Percentiles rank a stretch among this genome's conserved stretches.
Conservation (phyloP, 78 protist species). For the Dictyostelium brefeldianum region DNA sequence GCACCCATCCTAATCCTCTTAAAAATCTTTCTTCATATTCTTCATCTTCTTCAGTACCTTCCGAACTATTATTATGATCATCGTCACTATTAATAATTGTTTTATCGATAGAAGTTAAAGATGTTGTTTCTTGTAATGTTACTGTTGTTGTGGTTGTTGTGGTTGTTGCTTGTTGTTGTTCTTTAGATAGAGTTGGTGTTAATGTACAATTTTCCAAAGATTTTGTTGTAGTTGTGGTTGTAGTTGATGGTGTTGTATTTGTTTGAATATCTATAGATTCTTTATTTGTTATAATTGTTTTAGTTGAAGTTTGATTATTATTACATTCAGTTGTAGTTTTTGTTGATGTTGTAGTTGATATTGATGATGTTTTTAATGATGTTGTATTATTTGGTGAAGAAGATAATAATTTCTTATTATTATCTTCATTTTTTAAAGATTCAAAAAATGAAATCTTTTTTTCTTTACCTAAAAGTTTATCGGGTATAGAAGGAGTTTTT, state of each 20-base stretch:
- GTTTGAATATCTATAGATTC: neutral
- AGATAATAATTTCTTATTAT: constrained; percentile 4
- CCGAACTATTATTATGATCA: constrained; percentile 12
- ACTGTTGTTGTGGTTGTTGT: neutral
- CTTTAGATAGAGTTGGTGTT: constrained; percentile 5
- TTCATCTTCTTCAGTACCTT: constrained; percentile 66
- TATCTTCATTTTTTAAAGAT: constrained; percentile 22
- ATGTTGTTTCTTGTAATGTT: neutral
- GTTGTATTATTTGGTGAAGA: neutral
- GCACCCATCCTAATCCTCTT: constrained; percentile 68
- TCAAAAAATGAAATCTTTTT: constrained; percentile 51
- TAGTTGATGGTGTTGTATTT: neutral
- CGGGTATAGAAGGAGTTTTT: constrained; percentile 17
- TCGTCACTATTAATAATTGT: neutral
- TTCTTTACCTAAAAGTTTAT: constrained; percentile 42
- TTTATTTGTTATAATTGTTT: neutral
- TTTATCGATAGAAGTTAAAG: constrained; percentile 22
- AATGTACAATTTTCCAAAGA: constrained; percentile 29
- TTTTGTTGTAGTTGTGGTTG: constrained; percentile 13
- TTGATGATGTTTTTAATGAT: neutral
- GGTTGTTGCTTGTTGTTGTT: neutral
- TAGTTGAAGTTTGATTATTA: too few relatives aligned
- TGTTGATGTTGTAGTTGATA: neutral
- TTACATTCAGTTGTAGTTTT: neutral
- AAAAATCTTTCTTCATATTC: constrained; percentile 71